phyloP scores from a whole-genome alignment of 2,329 filamentous ascomycete species.

The Neofusicoccum sp. region DNA sequence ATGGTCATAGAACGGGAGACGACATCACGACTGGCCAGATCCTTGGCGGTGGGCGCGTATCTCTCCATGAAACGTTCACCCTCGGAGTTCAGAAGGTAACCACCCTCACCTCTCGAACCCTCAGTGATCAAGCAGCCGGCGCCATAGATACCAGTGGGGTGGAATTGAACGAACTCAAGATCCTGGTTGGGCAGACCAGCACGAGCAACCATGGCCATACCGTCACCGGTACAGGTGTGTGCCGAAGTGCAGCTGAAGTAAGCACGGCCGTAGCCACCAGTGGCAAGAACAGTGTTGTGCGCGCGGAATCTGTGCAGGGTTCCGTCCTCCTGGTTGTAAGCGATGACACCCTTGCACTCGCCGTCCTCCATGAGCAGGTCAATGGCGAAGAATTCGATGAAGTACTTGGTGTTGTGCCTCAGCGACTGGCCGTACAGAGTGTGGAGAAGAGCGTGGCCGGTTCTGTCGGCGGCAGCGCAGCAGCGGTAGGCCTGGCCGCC shows the following conservation, averaged over 20 bases:
- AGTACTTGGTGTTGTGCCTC: conserved; percentile 98
- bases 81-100: conserved; percentile 95
- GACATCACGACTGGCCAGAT: conserved; percentile 94
- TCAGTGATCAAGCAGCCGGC: conserved; percentile 98
- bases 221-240: conserved; percentile 97
- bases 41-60: conserved; percentile 96
- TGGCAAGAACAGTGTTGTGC: conserved; percentile 95
- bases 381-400: conserved; percentile 98
- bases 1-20: conserved; percentile 98
- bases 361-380: conserved; percentile 98
- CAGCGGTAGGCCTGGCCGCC: conserved; percentile 97
- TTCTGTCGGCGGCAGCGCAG: conserved; percentile 94
- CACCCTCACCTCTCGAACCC: conserved; percentile 96
- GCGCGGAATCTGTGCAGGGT: conserved; percentile 96
- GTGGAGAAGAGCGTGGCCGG: conserved; percentile 95
- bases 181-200: conserved; percentile 98
- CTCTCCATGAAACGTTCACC: conserved; percentile 99
- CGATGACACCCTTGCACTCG: conserved; percentile 93
- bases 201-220: conserved; percentile 98
- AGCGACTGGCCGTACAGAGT: conserved; percentile 98
- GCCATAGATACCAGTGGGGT: conserved; percentile 98
- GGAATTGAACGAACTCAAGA: conserved; percentile 99
- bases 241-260: conserved; percentile 99
- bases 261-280: conserved; percentile 94
- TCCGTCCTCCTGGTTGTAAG: conserved; percentile 98